Evolutionary conservation across 163 green algal species (phyloP), one percentile per base, ranked within the genome.

Genomic region (Coccomyxa subellipsoidea): DNA sequence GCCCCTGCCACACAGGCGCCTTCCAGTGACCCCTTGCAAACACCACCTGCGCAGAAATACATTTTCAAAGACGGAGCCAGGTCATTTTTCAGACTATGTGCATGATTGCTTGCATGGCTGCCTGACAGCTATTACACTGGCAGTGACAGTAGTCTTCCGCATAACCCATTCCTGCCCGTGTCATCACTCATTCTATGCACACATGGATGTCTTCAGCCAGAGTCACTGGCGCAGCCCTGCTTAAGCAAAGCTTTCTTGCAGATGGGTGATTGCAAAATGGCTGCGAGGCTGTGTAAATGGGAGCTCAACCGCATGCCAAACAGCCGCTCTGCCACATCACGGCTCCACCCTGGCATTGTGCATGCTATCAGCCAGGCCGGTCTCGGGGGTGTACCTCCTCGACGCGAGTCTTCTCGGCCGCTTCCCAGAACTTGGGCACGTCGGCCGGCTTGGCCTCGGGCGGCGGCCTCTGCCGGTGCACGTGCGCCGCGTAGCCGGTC

Each of bases 401-500:
- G 32, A 73, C 4, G 66, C 66, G 66, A 23, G 2, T 12, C 66
- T 40, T 47, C 36, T 78, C 36, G 25, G 35, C 72, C 12, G 3
- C 25, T 3, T 3, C 7, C 35, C 36, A 47, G 18, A 8, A 31
- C 32, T 78, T 78, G 35, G 72, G 7, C 35, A 54, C 1, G n/a
- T 40, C 72, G 6, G 4, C 72, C 72, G 5, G 66, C 66, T 36
- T 73, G 66, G 66, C 66, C 66, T 73, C 29, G 29, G 66, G 29
- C 27, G 66, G 66, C 7, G 66, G 66, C 66, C 7, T 3, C 66
- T 73, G 66, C 66, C 66, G 5, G 21, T 32, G 10, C 18, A 36
- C 32, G 27, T 84, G 73, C 9, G 47, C 73, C 54, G 66, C 54
- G 31, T 81, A 81, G 40, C 81, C 73, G 32, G 72, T 77, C 53